A percentile compares a stretch with the other conserved stretches of the same genome.
Evolutionary conservation across 148 eudicot genomes (phyloP).

Genomic region (Cornus florida): DNA sequence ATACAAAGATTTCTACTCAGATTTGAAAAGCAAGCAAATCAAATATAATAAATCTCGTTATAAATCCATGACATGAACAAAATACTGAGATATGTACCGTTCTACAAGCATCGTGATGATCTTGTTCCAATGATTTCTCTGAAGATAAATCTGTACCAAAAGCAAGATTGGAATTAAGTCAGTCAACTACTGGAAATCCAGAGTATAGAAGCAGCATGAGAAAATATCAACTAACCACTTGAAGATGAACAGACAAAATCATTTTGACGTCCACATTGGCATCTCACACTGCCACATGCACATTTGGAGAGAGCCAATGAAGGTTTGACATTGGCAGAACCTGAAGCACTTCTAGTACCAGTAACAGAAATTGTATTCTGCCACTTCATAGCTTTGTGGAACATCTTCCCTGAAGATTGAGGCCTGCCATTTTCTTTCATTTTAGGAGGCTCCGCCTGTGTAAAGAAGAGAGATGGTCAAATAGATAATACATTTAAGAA

Average conservation of each 20-base stretch:
- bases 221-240: too few relatives aligned
- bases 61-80: too few relatives aligned
- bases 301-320: slow-evolving; percentile 14
- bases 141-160: slow-evolving; percentile 31
- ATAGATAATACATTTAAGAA: background rate
- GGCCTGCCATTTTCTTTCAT: slow-evolving; percentile 1
- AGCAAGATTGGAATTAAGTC: background rate
- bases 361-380: slow-evolving; percentile 16
- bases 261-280: slow-evolving; percentile 28
- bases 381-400: slow-evolving; percentile 34
- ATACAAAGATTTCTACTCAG: too few relatives aligned
- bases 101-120: slow-evolving; percentile 20
- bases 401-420: slow-evolving; percentile 6
- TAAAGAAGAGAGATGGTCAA: background rate
- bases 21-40: too few relatives aligned
- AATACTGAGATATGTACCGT: slow-evolving; percentile 29
- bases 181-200: background rate
- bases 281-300: slow-evolving; percentile 27
- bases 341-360: slow-evolving; percentile 24
- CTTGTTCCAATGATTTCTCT: slow-evolving; percentile 25
- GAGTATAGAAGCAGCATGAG: slow-evolving; percentile 11
- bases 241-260: too few relatives aligned
- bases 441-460: slow-evolving; percentile 30
- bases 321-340: slow-evolving; percentile 20
- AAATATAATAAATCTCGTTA: too few relatives aligned